Evolutionary conservation across 306 rosid species (phyloP).

Genomic region (Prunus salicina): DNA sequence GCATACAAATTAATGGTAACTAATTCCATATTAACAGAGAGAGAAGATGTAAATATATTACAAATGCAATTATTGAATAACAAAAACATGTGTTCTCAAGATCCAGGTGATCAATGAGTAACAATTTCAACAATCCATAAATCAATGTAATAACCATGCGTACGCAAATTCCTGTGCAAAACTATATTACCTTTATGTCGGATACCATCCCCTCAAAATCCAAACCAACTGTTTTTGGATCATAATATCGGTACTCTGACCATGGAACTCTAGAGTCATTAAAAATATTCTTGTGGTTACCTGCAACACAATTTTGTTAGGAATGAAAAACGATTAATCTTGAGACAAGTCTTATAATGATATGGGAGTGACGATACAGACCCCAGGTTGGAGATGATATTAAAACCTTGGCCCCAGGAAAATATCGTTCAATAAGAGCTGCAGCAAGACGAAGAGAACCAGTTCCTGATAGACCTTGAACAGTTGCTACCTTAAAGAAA

Average conservation of each 20-base stretch:
- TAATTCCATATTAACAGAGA: not conserved
- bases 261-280: slow-evolving; percentile 86
- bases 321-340: slow-evolving; percentile 8
- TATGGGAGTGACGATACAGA: slow-evolving; percentile 29
- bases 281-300: slow-evolving; percentile 97
- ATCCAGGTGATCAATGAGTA: not conserved
- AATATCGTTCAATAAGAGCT: slow-evolving; percentile 84
- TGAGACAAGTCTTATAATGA: slow-evolving; percentile 22
- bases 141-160: not conserved
- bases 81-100: not conserved
- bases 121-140: not conserved
- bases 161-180: not conserved
- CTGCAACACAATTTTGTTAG: slow-evolving; percentile 37
- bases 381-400: slow-evolving; percentile 99
- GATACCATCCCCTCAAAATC: slow-evolving; percentile 95
- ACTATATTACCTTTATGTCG: slow-evolving; percentile 69
- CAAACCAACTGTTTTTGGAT: slow-evolving; percentile 97
- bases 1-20: not conserved
- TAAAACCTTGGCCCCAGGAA: slow-evolving; percentile 82
- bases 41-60: not conserved
- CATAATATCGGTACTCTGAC: slow-evolving; percentile 92
- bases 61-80: not conserved
- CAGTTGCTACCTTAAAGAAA: slow-evolving; percentile 76
- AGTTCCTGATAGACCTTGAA: slow-evolving; percentile 98
- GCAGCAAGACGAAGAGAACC: slow-evolving; percentile 92